These are phyloP conservation scores for Heliosperma pusillum DNA, from an alignment of 148 eudicot genomes.

Conservation along the genomic window DNA sequence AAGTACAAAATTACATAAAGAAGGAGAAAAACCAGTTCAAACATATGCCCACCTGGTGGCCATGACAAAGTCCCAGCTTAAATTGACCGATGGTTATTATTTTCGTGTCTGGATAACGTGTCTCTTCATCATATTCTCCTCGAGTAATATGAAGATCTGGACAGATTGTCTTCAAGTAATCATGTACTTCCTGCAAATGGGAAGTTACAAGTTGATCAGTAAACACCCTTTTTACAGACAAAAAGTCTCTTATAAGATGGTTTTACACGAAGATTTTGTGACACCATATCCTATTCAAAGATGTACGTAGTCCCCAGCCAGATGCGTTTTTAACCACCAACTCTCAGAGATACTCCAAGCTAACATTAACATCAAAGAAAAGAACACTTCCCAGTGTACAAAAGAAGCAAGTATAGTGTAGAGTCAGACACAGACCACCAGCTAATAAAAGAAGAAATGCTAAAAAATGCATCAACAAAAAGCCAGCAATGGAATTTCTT, in stretches of 20 bases:
- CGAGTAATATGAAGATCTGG: constrained; percentile 78
- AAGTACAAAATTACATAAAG: background rate
- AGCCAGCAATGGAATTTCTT: too few relatives aligned
- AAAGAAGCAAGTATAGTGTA: too few relatives aligned
- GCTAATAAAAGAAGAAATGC: too few relatives aligned
- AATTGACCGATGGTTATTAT: constrained; percentile 93
- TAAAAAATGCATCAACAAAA: too few relatives aligned
- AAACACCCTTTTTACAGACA: background rate
- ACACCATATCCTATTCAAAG: too few relatives aligned
- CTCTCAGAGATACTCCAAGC: too few relatives aligned
- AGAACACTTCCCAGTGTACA: too few relatives aligned
- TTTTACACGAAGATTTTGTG: too few relatives aligned
- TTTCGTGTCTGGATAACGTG: constrained; percentile 94
- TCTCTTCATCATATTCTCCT: constrained; percentile 95
- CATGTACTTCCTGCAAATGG: constrained; percentile 82
- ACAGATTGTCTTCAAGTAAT: constrained; percentile 84
- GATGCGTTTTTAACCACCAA: too few relatives aligned
- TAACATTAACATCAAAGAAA: too few relatives aligned
- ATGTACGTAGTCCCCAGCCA: too few relatives aligned
- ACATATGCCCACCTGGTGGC: constrained; percentile 73
- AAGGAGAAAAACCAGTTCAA: background rate
- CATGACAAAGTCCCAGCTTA: constrained; percentile 96
- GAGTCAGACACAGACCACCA: too few relatives aligned
- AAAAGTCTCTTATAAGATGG: background rate
- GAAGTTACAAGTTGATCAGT: background rate